Percentiles rank a stretch among this genome's conserved stretches.
Evolutionary conservation across 768 basidiomycete species (phyloP).

Genomic region (Boletus tomentosulus): DNA sequence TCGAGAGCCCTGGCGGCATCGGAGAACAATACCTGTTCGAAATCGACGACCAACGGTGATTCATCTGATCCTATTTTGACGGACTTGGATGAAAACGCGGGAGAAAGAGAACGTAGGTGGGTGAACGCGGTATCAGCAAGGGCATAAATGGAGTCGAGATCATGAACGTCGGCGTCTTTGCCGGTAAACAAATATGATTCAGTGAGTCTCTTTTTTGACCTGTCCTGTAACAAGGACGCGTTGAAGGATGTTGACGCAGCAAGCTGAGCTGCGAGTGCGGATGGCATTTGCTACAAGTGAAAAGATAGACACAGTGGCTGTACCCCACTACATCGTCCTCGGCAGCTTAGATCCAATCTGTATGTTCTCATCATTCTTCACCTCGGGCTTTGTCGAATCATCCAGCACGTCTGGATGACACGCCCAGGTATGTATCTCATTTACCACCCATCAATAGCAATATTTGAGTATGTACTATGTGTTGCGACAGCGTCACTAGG

Average conservation of each 20-base stretch:
- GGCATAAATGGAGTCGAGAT: slow-evolving; percentile 81
- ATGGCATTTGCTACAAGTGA: slow-evolving; percentile 39
- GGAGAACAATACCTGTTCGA: slow-evolving; percentile 74
- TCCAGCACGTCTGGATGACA: no score
- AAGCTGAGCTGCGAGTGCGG: slow-evolving; percentile 79
- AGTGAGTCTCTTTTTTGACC: slow-evolving; percentile 52
- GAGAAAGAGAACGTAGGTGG: slow-evolving; percentile 62
- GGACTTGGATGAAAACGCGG: slow-evolving; percentile 36
- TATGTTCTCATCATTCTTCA: no score
- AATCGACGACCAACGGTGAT: slow-evolving; percentile 32
- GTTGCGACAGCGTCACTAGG: no score
- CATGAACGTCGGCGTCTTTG: slow-evolving; percentile 77
- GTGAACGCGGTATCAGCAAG: slow-evolving; percentile 75
- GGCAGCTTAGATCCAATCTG: no score
- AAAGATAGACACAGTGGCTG: no score
- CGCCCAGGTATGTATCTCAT: no score
- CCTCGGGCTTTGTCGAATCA: no score
- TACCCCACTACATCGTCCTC: no score
- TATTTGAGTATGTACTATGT: slow-evolving; percentile 84
- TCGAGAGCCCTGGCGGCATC: slow-evolving; percentile 72
- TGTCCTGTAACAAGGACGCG: slow-evolving; percentile 61
- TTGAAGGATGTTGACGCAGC: slow-evolving; percentile 78
- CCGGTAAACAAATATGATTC: slow-evolving; percentile 89
- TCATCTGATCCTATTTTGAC: slow-evolving; percentile 14
- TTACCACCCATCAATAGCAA: slow-evolving; percentile 40